These are phyloP conservation scores for Gloeostereum incarnatum DNA, from an alignment of 768 basidiomycete species.

Conservation along the genomic window DNA sequence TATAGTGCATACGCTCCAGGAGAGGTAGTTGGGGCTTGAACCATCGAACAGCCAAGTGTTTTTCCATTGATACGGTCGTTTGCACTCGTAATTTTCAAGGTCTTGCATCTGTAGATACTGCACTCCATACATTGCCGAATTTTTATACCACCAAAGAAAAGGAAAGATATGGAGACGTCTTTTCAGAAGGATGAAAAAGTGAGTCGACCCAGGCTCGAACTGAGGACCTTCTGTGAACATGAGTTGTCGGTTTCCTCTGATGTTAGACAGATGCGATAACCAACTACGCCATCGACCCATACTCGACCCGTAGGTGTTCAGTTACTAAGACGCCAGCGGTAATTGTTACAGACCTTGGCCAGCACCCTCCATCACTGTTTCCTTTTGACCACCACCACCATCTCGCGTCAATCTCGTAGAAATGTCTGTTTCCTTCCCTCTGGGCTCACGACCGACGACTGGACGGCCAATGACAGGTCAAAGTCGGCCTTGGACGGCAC, in stretches of 20 bases:
- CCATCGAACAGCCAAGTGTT: too few species aligned
- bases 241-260: slow-evolving; percentile 3
- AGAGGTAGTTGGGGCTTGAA: too few species aligned
- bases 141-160: too few species aligned
- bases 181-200: too few species aligned
- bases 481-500: slow-evolving; percentile 43
- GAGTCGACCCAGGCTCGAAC: too few species aligned
- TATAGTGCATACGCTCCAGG: too few species aligned
- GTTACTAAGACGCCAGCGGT: not conserved
- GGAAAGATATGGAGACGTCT: too few species aligned
- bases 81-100: too few species aligned
- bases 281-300: slow-evolving; percentile 76
- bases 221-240: too few species aligned
- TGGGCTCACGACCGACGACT: slow-evolving; percentile 12
- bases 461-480: slow-evolving; percentile 13
- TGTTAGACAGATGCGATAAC: slow-evolving; percentile 83
- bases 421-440: slow-evolving; percentile 1
- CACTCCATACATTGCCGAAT: too few species aligned
- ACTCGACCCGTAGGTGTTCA: not conserved
- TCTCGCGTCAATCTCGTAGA: slow-evolving; percentile 4
- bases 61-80: too few species aligned
- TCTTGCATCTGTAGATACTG: too few species aligned
- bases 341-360: not conserved
- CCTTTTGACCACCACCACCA: not conserved
- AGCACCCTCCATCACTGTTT: not conserved